Percentiles rank a stretch among this genome's conserved stretches.
phyloP scores from a whole-genome alignment of 176 grass and related monocot genomes.

The Cenchrus fungigraminus region DNA sequence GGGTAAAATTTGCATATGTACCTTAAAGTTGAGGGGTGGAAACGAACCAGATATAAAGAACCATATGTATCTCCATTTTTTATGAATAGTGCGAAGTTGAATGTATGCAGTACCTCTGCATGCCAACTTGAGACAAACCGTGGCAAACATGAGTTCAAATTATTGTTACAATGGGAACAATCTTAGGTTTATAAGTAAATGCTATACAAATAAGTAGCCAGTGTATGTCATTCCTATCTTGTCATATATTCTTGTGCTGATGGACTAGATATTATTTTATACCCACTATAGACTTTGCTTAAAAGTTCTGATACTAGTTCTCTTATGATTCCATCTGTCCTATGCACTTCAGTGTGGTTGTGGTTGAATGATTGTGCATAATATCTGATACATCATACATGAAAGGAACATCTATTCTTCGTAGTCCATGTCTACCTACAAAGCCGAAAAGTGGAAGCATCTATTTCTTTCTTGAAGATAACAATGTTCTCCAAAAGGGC shows the following conservation, averaged over 20 bases:
- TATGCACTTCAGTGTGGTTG: conserved; percentile 24
- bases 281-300: background rate
- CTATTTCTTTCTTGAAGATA: conserved; percentile 4
- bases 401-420: background rate
- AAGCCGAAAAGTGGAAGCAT: conserved; percentile 11
- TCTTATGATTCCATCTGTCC: conserved; percentile 14
- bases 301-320: background rate
- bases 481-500: conserved; percentile 18
- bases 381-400: conserved; percentile 23
- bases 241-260: background rate
- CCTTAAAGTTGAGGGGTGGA: conserved; percentile 25
- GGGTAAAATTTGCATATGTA: conserved; percentile 14
- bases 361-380: conserved; percentile 36
- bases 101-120: background rate
- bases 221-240: background rate
- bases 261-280: conserved; percentile 3
- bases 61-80: background rate
- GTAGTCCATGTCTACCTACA: background rate
- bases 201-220: background rate
- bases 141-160: background rate
- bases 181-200: background rate
- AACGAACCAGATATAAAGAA: conserved; percentile 22
- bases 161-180: background rate
- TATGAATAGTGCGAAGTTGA: background rate
- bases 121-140: background rate